Conservation (phyloP, 2,329 filamentous ascomycete genomes). For the Ophiostoma sp. region DNA sequence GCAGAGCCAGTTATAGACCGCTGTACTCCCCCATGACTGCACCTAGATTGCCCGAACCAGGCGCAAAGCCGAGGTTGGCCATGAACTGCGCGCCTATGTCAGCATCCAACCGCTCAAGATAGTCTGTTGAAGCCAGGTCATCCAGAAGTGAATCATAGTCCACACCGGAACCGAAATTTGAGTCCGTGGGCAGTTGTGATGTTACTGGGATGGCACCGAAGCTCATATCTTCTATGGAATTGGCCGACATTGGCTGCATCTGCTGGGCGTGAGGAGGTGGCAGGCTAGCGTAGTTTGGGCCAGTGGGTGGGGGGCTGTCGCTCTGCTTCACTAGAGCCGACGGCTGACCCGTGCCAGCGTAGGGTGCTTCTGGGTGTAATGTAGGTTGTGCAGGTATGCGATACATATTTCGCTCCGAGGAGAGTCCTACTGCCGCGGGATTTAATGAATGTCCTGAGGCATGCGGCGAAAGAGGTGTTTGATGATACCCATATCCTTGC, state of each 20-base stretch:
- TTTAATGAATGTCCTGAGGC: neutral
- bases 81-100: conserved; percentile 55
- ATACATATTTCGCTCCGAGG: neutral
- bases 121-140: conserved; percentile 48
- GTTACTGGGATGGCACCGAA: neutral
- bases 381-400: neutral
- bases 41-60: conserved; percentile 39
- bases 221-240: neutral
- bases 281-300: neutral
- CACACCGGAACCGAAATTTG: conserved; percentile 28
- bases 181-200: neutral
- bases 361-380: neutral
- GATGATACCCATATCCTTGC: neutral
- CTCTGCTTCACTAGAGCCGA: neutral
- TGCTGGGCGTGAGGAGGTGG: neutral
- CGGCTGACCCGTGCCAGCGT: neutral
- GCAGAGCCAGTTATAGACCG: conserved; percentile 1
- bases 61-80: conserved; percentile 61
- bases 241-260: neutral
- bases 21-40: conserved; percentile 36
- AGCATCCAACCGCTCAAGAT: conserved; percentile 45
- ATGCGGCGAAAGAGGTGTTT: neutral
- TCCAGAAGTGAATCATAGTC: conserved; percentile 51
- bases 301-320: neutral
- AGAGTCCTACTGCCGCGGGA: neutral